Base-by-base conservation (phyloP, 192 early-diverging fungal species). In the Mortierella hygrophila region DNA sequence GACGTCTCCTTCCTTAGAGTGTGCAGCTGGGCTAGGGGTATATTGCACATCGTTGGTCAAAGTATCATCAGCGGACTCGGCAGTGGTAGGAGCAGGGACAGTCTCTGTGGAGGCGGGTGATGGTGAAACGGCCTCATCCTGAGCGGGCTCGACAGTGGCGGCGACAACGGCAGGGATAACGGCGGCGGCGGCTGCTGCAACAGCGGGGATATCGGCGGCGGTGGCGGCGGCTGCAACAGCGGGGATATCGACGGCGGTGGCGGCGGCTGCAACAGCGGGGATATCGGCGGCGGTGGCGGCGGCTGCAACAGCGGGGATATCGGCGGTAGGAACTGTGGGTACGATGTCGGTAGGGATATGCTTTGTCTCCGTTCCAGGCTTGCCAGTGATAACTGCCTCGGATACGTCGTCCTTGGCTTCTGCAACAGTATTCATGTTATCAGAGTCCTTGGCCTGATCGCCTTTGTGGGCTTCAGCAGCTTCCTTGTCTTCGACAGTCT, bases 331-430 rank as follows among this genome's bases (percentile, higher is more conserved):
- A 1, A 40, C 65, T 6, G 44, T 20, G 1, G 72, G 55, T n/a
- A 40, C 18, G 15, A 29, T 6, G 16, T 78, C 76, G 44, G 68
- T 26, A 18, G 46, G 26, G 42, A 82, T 78, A 10, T 38, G 70
- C 73, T 72, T 72, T 18, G 86, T 82, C 42, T 81, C 81, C 4
- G 82, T 83, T 49, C 82, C 82, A n/a, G 82, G 82, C n/a, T 78
- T 83, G 26, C 82, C 82, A 9, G 29, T 55, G 32, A 83, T 69
- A 18, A 47, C 18, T 37, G 47, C 60, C 20, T 75, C 55, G 18
- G 49, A 9, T 41, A 21, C 13, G 13, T 42, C 26, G 29, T 32
- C 54, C 52, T 35, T 29, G 29, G 42, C 49, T 1, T 38, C 21
- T 3, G 23, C 54, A 75, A n/a, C 49, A 75, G 16, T 2, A 1